Evolutionary conservation across 805 yeast genomes (phyloP), one percentile per base, ranked within the genome.

Genomic region (Dipodascus albidus): DNA sequence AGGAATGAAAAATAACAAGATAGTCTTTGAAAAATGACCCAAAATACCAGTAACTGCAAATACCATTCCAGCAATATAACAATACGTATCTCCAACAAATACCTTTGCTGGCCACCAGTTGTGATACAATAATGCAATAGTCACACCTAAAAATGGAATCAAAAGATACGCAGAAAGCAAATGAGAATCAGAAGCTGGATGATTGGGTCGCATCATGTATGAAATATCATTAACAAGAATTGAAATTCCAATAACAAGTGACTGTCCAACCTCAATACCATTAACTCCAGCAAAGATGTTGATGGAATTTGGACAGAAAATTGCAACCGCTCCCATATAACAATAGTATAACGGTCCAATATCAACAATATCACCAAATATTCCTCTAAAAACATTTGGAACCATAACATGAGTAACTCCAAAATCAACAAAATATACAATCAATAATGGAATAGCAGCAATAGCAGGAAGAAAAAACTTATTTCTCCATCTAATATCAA

Each of bases 41-140:
- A 87, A 75, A 35, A 93, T 93, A 1, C 97, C 98, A 27, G 87
- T 96, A 23, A 90, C 93, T 0, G 98, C 99, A 68, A 93, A 89
- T 0, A 93, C 96, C 99, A 93, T 93, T 2, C 99, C 99, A 23
- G 96, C 88, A 68, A 93, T 90, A 69, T 93, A 93, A 70, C 99
- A 93, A 73, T 85, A 93, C 0, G 99, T 91, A 66, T 93, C 99
- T 27, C 99, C 99, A 4, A 93, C 99, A 70, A 93, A 93, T 1
- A 88, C 98, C 54, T 71, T 71, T 0, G 99, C 88, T 0, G 99
- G 99, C 72, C 75, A 93, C 84, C 90, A 85, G 66, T 93, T 93
- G 72, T 75, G 83, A 60, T 78, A 80, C 60, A 86, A 77, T 53
- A 93, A 70, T 0, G 86, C 95, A 1, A 83, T 57, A 0, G 95